Conservation (phyloP, 805 yeast species). For the Hanseniaspora lindneri region DNA sequence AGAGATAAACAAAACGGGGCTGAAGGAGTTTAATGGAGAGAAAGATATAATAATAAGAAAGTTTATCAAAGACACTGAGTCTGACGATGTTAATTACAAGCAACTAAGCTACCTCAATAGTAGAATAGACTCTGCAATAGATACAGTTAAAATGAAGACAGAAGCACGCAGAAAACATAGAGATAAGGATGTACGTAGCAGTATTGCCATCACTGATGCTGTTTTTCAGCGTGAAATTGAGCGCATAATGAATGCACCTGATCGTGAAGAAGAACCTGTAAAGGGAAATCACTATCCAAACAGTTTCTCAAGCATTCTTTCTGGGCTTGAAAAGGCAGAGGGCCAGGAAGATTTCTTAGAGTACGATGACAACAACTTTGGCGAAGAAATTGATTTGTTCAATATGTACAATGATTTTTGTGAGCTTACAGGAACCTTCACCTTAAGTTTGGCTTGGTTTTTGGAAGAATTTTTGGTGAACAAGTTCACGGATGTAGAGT, state of each 20-base stretch:
- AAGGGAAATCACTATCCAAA: too few species aligned
- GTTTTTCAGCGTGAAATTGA: slow-evolving; percentile 21
- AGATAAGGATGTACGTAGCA: slow-evolving; percentile 3
- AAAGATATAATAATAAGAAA: slow-evolving; percentile 34
- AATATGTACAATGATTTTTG: slow-evolving; percentile 38
- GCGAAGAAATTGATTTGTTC: slow-evolving; percentile 36
- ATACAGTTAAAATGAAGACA: slow-evolving; percentile 2
- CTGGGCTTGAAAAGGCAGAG: neutral
- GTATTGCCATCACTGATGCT: slow-evolving; percentile 17
- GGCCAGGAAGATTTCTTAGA: slow-evolving; percentile 37
- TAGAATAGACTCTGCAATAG: slow-evolving; percentile 1
- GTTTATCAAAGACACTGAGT: slow-evolving; percentile 33
- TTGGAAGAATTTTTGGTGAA: slow-evolving; percentile 22
- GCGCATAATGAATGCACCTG: slow-evolving; percentile 14
- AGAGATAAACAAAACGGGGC: slow-evolving; percentile 14
- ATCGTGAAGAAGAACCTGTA: neutral
- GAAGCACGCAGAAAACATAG: slow-evolving; percentile 14
- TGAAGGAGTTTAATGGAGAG: slow-evolving; percentile 22
- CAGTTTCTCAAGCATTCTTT: too few species aligned
- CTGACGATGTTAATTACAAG: slow-evolving; percentile 19
- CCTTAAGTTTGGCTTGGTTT: slow-evolving; percentile 17
- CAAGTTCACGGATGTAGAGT: slow-evolving; percentile 20
- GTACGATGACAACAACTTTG: slow-evolving; percentile 34
- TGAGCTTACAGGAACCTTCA: slow-evolving; percentile 26
- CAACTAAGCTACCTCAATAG: slow-evolving; percentile 1